Percentiles rank a stretch among this genome's conserved stretches.
phyloP scores from a whole-genome alignment of 2,329 filamentous ascomycete genomes.

The Pyrenophora seminiperda region DNA sequence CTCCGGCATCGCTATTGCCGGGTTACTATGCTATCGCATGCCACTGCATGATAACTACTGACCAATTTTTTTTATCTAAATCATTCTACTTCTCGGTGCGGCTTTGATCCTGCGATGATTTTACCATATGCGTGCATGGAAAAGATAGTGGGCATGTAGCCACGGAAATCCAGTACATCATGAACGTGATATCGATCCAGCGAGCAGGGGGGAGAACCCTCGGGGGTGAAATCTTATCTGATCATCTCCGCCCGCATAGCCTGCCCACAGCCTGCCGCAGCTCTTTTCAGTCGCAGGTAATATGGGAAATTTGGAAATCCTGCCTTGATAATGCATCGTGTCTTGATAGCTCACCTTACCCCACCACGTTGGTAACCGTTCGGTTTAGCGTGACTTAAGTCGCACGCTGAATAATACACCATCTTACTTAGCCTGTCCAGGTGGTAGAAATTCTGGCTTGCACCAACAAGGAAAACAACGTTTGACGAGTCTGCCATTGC shows the following conservation, averaged over 20 bases:
- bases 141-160: background rate
- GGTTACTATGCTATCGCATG: background rate
- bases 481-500: no score
- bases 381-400: slow-evolving; percentile 5
- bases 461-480: no score
- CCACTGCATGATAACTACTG: background rate
- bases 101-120: background rate
- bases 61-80: no score
- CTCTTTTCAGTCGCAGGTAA: background rate
- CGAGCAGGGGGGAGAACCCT: slow-evolving; percentile 22
- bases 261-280: slow-evolving; percentile 4
- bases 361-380: background rate
- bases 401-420: slow-evolving; percentile 8
- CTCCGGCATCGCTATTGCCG: slow-evolving; percentile 2
- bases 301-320: slow-evolving; percentile 1
- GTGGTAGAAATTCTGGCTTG: background rate
- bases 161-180: slow-evolving; percentile 20
- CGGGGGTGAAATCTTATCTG: slow-evolving; percentile 34
- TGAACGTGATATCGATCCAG: slow-evolving; percentile 20
- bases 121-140: slow-evolving; percentile 1
- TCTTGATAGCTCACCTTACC: background rate
- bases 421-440: background rate
- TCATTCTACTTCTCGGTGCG: background rate
- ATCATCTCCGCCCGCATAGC: slow-evolving; percentile 30
- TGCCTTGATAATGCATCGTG: background rate